Conservation (phyloP, 1,139 yeast species). For the Hansenula lynferdii region DNA sequence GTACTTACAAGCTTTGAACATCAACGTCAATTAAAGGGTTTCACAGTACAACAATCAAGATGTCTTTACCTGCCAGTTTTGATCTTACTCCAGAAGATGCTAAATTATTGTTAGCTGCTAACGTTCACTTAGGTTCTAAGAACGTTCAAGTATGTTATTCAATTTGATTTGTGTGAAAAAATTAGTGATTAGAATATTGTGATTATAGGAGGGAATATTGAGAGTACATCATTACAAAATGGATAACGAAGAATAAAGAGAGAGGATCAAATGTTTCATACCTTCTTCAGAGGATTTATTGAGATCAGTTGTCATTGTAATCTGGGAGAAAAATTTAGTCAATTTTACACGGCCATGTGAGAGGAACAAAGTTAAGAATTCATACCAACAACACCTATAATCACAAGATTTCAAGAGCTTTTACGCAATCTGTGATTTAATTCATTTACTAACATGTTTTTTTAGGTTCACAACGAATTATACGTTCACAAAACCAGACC, state of each 20-base stretch:
- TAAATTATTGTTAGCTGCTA: slow-evolving; percentile 99
- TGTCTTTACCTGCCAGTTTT: slow-evolving; percentile 90
- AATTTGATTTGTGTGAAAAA: not conserved
- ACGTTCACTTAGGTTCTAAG: slow-evolving; percentile 99
- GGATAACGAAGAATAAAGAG: no score
- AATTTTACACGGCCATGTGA: no score
- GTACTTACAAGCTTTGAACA: not conserved
- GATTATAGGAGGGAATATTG: not conserved
- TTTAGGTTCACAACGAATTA: slow-evolving; percentile 95
- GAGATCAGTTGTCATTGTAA: no score
- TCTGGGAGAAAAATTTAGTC: no score
- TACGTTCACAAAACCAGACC: slow-evolving; percentile 99
- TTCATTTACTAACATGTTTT: slow-evolving; percentile 33
- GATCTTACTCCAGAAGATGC: slow-evolving; percentile 97
- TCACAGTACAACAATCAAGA: slow-evolving; percentile 27
- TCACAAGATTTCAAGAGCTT: no score
- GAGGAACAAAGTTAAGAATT: no score
- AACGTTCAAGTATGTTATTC: slow-evolving; percentile 88
- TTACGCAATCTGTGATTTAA: not conserved
- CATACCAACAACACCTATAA: no score
- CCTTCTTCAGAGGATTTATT: no score
- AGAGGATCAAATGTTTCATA: no score
- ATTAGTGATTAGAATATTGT: not conserved
- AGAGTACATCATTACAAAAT: no score
- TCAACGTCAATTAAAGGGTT: slow-evolving; percentile 3